phyloP scores from a whole-genome alignment of 768 basidiomycete genomes.

The Pleurotus eryngii region DNA sequence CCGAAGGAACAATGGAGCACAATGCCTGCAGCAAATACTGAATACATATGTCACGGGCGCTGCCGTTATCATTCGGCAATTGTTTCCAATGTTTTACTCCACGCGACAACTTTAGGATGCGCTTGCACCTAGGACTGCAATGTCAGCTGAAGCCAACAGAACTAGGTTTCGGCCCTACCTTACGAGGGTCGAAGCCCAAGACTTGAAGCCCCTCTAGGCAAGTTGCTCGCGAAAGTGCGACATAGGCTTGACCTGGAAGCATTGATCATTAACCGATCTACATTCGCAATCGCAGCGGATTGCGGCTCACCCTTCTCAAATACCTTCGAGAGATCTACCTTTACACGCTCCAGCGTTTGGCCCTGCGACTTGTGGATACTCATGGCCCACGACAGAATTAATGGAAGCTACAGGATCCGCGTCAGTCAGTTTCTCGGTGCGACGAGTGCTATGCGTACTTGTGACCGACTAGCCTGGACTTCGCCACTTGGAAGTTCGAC shows the following conservation, averaged over 20 bases:
- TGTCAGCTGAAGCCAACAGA: constrained; percentile 1
- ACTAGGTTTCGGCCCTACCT: constrained; percentile 40
- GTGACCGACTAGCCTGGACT: constrained; percentile 71
- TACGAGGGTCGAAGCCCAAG: constrained; percentile 68
- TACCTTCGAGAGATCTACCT: constrained; percentile 87
- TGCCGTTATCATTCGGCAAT: constrained; percentile 23
- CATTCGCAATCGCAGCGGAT: too few relatives aligned
- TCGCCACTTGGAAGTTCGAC: constrained; percentile 86
- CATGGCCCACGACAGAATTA: constrained; percentile 97
- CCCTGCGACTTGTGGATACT: constrained; percentile 98
- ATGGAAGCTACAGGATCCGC: constrained; percentile 54
- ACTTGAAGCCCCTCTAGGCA: constrained; percentile 83
- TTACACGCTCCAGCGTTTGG: constrained; percentile 92
- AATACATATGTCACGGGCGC: too few relatives aligned
- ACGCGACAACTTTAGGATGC: constrained; percentile 68
- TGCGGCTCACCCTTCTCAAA: constrained; percentile 77
- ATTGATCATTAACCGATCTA: too few relatives aligned
- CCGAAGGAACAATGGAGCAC: too few relatives aligned
- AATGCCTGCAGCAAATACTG: too few relatives aligned
- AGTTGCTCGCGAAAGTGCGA: constrained; percentile 87
- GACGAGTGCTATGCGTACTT: constrained; percentile 47
- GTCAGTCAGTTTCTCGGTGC: constrained; percentile 1
- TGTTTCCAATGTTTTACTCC: constrained; percentile 68
- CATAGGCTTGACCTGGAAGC: constrained; percentile 78
- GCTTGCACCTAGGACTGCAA: constrained; percentile 51